A percentile compares a stretch with the other conserved stretches of the same genome.
Conservation (phyloP, 441 rosid genomes). For the Adansonia grandidieri region DNA sequence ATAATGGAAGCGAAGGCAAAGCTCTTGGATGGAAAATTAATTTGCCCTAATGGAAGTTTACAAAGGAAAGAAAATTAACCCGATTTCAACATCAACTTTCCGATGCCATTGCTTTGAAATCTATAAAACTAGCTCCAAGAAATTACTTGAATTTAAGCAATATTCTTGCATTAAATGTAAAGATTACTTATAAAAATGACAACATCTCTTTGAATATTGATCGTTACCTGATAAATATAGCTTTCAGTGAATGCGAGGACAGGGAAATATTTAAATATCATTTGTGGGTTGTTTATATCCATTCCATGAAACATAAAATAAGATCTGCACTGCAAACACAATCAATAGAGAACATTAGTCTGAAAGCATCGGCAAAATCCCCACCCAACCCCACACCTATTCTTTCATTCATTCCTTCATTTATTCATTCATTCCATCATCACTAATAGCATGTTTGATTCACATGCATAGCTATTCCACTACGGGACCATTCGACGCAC, state of each 20-base stretch:
- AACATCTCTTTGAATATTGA: constrained; percentile 13
- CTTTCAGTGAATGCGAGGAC: constrained; percentile 78
- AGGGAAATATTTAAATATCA: constrained; percentile 70
- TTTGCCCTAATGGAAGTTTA: not conserved
- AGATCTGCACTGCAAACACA: constrained; percentile 66
- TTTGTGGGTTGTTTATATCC: constrained; percentile 59
- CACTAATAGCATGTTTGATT: too few relatives aligned
- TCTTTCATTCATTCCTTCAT: not conserved
- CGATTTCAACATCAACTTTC: constrained; percentile 3
- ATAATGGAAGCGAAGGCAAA: constrained; percentile 10
- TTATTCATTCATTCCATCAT: too few relatives aligned
- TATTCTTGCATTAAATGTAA: constrained; percentile 1
- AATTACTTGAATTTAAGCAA: not conserved
- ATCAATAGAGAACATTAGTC: constrained; percentile 13
- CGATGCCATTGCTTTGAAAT: constrained; percentile 5
- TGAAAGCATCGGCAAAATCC: not conserved
- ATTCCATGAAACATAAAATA: constrained; percentile 89
- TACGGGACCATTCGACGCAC: too few relatives aligned
- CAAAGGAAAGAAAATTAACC: not conserved
- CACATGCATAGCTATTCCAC: too few relatives aligned
- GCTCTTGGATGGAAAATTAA: not conserved
- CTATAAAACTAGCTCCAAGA: constrained; percentile 14
- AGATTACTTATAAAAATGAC: not conserved
- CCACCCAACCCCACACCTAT: not conserved
- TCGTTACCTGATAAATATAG: constrained; percentile 78